phyloP scores from a whole-genome alignment of 768 basidiomycete species.

The Mrakia frigida region DNA sequence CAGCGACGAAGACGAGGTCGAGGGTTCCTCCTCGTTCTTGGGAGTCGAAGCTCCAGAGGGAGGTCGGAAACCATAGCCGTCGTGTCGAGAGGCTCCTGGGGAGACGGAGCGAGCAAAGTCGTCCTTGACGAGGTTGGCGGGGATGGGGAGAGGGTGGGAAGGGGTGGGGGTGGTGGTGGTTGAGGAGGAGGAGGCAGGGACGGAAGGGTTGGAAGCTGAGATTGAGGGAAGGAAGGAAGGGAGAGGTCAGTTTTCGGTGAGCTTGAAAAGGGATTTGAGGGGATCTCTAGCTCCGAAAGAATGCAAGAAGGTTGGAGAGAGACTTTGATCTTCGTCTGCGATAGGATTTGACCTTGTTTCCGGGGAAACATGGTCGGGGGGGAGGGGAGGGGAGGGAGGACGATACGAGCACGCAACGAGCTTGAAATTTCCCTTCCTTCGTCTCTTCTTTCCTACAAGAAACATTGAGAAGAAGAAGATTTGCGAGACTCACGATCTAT shows the following conservation, averaged over 20 bases:
- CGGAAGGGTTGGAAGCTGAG: neutral
- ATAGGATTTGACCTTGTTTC: neutral
- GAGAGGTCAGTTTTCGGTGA: no score
- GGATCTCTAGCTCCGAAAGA: no score
- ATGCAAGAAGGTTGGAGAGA: no score
- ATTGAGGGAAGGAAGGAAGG: no score
- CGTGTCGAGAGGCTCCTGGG: slow-evolving; percentile 22
- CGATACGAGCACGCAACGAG: neutral
- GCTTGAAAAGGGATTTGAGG: no score
- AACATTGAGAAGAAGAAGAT: neutral
- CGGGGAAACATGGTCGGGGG: neutral
- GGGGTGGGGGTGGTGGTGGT: neutral
- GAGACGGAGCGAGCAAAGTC: slow-evolving; percentile 29
- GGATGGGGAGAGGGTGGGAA: slow-evolving; percentile 5
- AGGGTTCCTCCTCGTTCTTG: neutral
- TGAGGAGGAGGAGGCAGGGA: no score
- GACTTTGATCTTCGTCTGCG: neutral
- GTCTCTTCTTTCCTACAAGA: neutral
- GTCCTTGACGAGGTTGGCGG: slow-evolving; percentile 23
- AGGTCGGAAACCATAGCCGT: slow-evolving; percentile 33
- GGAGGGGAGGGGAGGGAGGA: neutral
- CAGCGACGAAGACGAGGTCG: neutral
- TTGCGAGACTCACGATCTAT: neutral
- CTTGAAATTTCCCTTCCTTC: neutral
- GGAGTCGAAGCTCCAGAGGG: slow-evolving; percentile 26